Evolutionary conservation across 2,329 filamentous ascomycete species (phyloP).

Genomic region (Eutypa lata): DNA sequence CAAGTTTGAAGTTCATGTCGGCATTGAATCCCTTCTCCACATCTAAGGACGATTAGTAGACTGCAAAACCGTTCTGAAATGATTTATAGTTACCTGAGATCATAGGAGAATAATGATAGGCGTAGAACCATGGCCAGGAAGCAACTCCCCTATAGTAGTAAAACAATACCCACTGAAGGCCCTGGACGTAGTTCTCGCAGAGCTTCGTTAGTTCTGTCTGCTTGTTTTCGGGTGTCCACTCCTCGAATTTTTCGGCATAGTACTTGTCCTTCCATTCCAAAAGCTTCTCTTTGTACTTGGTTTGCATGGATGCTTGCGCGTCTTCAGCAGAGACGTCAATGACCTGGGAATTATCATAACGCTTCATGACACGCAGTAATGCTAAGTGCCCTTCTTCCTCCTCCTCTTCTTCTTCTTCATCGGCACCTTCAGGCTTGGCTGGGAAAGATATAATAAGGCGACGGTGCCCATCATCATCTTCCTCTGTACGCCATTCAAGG

Average conservation of each 20-base stretch:
- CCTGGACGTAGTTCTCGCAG: constrained; percentile 95
- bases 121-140: constrained; percentile 98
- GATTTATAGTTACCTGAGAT: constrained; percentile 64
- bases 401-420: constrained; percentile 64
- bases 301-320: constrained; percentile 72
- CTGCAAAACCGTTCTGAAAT: neutral
- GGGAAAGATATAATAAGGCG: constrained; percentile 52
- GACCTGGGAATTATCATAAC: constrained; percentile 86
- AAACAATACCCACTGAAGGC: constrained; percentile 94
- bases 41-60: constrained; percentile 49
- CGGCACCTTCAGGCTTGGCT: constrained; percentile 34
- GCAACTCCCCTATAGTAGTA: constrained; percentile 98
- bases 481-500: constrained; percentile 55
- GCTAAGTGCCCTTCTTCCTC: constrained; percentile 85
- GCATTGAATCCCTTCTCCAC: constrained; percentile 84
- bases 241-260: constrained; percentile 81
- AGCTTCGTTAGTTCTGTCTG: constrained; percentile 72
- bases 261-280: constrained; percentile 91
- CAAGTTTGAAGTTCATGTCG: constrained; percentile 87
- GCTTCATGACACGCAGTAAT: constrained; percentile 78
- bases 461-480: constrained; percentile 53
- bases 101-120: constrained; percentile 95
- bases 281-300: constrained; percentile 89
- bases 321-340: constrained; percentile 78
- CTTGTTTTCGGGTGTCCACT: constrained; percentile 79